phyloP scores from a whole-genome alignment of 1,139 yeast species.

The Debaryomycetaceae sp. region DNA sequence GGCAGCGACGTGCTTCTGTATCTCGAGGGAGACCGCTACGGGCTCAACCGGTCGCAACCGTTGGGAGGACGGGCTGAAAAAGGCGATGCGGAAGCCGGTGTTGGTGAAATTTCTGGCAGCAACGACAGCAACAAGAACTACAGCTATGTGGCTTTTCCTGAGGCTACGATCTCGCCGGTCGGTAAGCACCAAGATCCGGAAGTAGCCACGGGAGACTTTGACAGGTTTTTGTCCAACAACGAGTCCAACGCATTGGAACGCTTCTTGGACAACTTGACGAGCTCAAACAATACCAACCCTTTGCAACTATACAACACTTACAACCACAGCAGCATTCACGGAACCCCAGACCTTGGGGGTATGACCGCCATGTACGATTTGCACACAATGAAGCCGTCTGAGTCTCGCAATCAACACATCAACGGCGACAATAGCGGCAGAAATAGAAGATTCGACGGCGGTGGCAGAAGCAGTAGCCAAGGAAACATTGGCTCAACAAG shows the following conservation, averaged over 20 bases:
- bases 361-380: conserved; percentile 16
- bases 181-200: conserved; percentile 3
- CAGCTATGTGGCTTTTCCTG: not conserved
- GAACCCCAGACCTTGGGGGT: conserved; percentile 6
- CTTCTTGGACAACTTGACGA: conserved; percentile 44
- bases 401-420: conserved; percentile 2
- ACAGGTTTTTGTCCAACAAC: conserved; percentile 43
- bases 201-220: conserved; percentile 28
- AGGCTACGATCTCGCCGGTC: conserved; percentile 2
- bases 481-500: not conserved
- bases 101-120: not conserved
- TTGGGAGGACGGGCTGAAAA: not conserved
- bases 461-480: conserved; percentile 1
- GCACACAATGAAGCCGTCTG: conserved; percentile 28
- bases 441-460: not conserved
- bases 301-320: conserved; percentile 27
- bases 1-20: not conserved
- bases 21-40: conserved; percentile 1
- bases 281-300: conserved; percentile 25
- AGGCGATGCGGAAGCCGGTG: not conserved
- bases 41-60: conserved; percentile 4
- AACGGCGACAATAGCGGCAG: not conserved
- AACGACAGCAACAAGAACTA: not conserved
- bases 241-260: conserved; percentile 45
- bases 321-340: conserved; percentile 5